Evolutionary conservation across 352 stramenopile genomes (phyloP), one percentile per base, ranked within the genome.

Genomic region (Phytophthora syringae): DNA sequence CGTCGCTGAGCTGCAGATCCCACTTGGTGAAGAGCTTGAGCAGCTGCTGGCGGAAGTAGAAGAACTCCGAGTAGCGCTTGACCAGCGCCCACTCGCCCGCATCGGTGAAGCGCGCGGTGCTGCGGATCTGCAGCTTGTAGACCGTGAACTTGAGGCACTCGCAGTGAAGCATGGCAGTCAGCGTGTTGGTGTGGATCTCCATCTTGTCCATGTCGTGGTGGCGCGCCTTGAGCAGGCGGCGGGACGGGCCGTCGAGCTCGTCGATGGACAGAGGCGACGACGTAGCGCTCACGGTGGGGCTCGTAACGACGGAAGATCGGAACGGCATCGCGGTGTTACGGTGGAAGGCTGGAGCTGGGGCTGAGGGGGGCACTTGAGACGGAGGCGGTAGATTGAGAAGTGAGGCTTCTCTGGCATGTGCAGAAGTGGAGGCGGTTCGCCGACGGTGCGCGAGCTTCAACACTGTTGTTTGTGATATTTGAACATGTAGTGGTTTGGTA

Each of bases 61-160:
- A 80, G 63, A 88, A 92, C 67, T 92, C 79, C 16, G 80, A 90
- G 60, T 86, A 92, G 36, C 84, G 77, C 54, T 87, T 87, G 49
- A 69, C 61, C 39, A 92, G 57, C 30, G 71, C 60, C 84, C 80
- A 92, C 70, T 72, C 72, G 54, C 60, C 66, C 4, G 51, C 55
- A 25, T 74, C 70, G 9, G 53, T 43, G 22, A 55, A 54, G 16
- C 63, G 72, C 18, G 55, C 52, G 21, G 65, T 78, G 49, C 76
- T 84, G 52, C 67, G 66, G 64, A 89, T 85, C 52, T 82, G 70
- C 44, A 92, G 70, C 47, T 78, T 76, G 74, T 92, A 92, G 13
- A 90, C 54, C 20, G 84, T 92, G 50, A 89, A 83, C 30, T 79
- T 81, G 47, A 80, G 70, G 18, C 61, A 61, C 18, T 80, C 72